phyloP scores from a whole-genome alignment of 1,139 yeast genomes.

The Saccharomyces hybrid region DNA sequence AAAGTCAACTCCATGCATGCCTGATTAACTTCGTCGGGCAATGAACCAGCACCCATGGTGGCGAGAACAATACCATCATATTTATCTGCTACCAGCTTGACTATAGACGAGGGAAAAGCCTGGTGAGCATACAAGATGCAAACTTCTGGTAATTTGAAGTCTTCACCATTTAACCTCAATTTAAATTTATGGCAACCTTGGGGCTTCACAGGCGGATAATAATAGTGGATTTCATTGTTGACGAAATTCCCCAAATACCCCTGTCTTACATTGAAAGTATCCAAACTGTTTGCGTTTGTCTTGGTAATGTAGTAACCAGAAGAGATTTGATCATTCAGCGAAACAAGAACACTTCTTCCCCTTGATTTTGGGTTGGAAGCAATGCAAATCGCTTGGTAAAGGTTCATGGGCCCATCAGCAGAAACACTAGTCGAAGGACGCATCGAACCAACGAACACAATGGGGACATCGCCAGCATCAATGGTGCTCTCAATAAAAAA shows the following conservation, averaged over 20 bases:
- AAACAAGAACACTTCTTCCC: slow-evolving; percentile 56
- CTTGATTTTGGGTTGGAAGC: slow-evolving; percentile 46
- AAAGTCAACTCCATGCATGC: slow-evolving; percentile 32
- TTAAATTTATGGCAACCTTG: slow-evolving; percentile 44
- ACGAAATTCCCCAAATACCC: slow-evolving; percentile 67
- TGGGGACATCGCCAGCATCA: slow-evolving; percentile 48
- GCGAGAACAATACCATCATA: slow-evolving; percentile 55
- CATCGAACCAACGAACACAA: slow-evolving; percentile 67
- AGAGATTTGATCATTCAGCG: slow-evolving; percentile 59
- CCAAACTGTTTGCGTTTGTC: slow-evolving; percentile 60
- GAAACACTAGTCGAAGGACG: slow-evolving; percentile 64
- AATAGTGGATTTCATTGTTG: slow-evolving; percentile 56
- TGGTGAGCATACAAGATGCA: slow-evolving; percentile 54
- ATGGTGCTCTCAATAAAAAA: slow-evolving; percentile 57
- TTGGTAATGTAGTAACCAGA: slow-evolving; percentile 65
- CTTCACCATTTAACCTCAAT: slow-evolving; percentile 23
- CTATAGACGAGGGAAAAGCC: slow-evolving; percentile 44
- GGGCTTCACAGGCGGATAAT: slow-evolving; percentile 57
- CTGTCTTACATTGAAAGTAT: slow-evolving; percentile 63
- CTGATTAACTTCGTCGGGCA: slow-evolving; percentile 47
- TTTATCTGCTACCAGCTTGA: slow-evolving; percentile 39
- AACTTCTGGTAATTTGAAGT: slow-evolving; percentile 35
- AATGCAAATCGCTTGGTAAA: slow-evolving; percentile 61
- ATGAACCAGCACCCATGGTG: slow-evolving; percentile 66
- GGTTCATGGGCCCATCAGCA: slow-evolving; percentile 66